phyloP scores from a whole-genome alignment of 2,329 filamentous ascomycete genomes.

The Fusarium sororula region DNA sequence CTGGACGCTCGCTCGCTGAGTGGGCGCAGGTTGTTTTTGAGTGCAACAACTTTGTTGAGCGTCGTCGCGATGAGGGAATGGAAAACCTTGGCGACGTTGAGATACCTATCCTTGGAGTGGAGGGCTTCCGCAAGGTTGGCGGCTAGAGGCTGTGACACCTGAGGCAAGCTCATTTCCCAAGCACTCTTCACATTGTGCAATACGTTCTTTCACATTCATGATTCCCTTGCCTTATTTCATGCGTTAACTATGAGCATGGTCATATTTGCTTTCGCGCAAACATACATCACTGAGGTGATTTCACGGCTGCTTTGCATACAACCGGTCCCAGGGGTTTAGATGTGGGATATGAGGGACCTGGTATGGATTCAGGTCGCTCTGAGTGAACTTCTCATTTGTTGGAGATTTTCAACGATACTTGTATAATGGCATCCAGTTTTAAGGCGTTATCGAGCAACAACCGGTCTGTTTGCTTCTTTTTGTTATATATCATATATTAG shows the following conservation, averaged over 20 bases:
- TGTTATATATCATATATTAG: conserved; percentile 13
- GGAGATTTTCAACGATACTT: conserved; percentile 20
- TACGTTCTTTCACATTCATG: conserved; percentile 6
- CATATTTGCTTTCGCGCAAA: conserved; percentile 29
- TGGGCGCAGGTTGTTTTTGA: conserved; percentile 80
- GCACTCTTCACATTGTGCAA: neutral
- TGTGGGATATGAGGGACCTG: conserved; percentile 4
- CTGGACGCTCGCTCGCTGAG: conserved; percentile 79
- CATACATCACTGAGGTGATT: conserved; percentile 25
- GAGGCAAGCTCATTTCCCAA: neutral
- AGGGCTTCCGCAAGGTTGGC: conserved; percentile 52
- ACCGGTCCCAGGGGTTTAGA: conserved; percentile 1
- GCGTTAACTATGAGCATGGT: conserved; percentile 12
- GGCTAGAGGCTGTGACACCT: conserved; percentile 35
- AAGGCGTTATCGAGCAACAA: conserved; percentile 35
- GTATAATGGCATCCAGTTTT: conserved; percentile 19
- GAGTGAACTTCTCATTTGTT: conserved; percentile 28
- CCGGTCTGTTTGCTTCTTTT: conserved; percentile 16
- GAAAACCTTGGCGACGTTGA: conserved; percentile 73
- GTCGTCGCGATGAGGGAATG: conserved; percentile 78
- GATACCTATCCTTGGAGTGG: conserved; percentile 54
- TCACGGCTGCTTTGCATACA: conserved; percentile 14
- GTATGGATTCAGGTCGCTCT: conserved; percentile 19
- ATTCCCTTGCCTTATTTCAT: conserved; percentile 9
- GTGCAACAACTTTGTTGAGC: conserved; percentile 83